A percentile compares a stretch with the other conserved stretches of the same genome.
These are phyloP conservation scores for Hyphodiscus sp. DNA, from an alignment of 2,329 filamentous ascomycete species.

Conservation along the genomic window DNA sequence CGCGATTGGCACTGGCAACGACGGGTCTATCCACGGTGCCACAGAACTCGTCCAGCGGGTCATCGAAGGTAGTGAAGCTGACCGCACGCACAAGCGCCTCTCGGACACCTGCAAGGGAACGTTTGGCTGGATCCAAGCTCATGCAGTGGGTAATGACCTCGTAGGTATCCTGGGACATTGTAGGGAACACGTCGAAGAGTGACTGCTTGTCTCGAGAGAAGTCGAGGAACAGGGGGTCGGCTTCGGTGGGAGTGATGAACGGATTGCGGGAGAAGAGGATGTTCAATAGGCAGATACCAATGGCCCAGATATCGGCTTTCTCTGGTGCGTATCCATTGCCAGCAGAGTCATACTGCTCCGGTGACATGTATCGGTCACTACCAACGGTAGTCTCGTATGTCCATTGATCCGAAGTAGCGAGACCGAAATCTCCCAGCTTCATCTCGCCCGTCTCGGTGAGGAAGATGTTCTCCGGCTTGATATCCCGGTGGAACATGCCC, in stretches of 20 bases:
- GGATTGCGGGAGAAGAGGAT: conserved; percentile 95
- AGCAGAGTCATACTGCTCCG: conserved; percentile 91
- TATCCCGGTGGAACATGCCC: conserved; percentile 92
- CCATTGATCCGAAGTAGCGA: conserved; percentile 85
- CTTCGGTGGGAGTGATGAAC: conserved; percentile 82
- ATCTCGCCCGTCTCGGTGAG: conserved; percentile 77
- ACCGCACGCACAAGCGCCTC: conserved; percentile 73
- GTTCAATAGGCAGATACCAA: conserved; percentile 94
- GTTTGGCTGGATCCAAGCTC: conserved; percentile 83
- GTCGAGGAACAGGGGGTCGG: conserved; percentile 89
- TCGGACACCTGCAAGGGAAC: conserved; percentile 72
- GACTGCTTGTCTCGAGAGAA: conserved; percentile 91
- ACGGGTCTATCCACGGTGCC: conserved; percentile 64
- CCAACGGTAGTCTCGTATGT: conserved; percentile 90
- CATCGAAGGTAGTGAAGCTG: conserved; percentile 90
- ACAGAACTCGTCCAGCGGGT: conserved; percentile 90
- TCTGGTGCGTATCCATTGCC: conserved; percentile 85
- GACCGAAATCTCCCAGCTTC: conserved; percentile 95
- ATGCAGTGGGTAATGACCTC: conserved; percentile 88
- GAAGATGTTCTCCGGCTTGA: conserved; percentile 99
- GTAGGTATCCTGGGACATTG: conserved; percentile 97
- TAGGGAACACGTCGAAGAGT: conserved; percentile 95
- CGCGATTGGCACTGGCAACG: conserved; percentile 80
- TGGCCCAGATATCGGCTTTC: conserved; percentile 92
- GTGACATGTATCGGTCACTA: conserved; percentile 98